Percentiles rank a stretch among this genome's conserved stretches.
Conservation (phyloP, 192 early-diverging fungal genomes). For the Podila horticola region DNA sequence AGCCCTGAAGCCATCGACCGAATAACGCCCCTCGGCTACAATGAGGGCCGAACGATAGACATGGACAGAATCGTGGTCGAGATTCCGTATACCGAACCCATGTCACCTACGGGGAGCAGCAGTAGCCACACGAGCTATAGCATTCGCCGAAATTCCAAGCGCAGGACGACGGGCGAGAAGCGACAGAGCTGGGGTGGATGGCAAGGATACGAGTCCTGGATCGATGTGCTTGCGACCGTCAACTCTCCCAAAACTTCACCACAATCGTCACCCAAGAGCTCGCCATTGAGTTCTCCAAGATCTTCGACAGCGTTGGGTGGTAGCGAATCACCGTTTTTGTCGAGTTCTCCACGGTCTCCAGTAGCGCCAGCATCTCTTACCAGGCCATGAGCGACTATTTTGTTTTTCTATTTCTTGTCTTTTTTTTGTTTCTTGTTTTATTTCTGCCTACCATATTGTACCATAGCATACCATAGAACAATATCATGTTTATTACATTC, state of each 20-base stretch:
- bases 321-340: too few species aligned
- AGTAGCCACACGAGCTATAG: background rate
- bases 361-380: too few species aligned
- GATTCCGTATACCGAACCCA: constrained; percentile 8
- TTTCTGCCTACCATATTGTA: too few species aligned
- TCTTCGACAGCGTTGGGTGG: background rate
- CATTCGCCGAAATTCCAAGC: background rate
- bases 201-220: constrained; percentile 52
- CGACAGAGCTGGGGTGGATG: constrained; percentile 46
- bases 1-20: background rate
- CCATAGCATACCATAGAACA: too few species aligned
- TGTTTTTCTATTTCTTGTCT: too few species aligned
- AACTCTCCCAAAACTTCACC: constrained; percentile 34
- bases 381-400: too few species aligned
- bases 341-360: too few species aligned
- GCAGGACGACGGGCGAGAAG: background rate
- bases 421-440: too few species aligned
- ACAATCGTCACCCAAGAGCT: constrained; percentile 20
- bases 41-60: background rate
- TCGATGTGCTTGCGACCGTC: constrained; percentile 33
- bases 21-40: background rate
- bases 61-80: background rate
- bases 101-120: constrained; percentile 35
- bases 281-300: constrained; percentile 25
- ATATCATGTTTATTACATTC: too few species aligned